Evolutionary conservation across 306 rosid species (phyloP).

Genomic region (Astragalus membranaceus): DNA sequence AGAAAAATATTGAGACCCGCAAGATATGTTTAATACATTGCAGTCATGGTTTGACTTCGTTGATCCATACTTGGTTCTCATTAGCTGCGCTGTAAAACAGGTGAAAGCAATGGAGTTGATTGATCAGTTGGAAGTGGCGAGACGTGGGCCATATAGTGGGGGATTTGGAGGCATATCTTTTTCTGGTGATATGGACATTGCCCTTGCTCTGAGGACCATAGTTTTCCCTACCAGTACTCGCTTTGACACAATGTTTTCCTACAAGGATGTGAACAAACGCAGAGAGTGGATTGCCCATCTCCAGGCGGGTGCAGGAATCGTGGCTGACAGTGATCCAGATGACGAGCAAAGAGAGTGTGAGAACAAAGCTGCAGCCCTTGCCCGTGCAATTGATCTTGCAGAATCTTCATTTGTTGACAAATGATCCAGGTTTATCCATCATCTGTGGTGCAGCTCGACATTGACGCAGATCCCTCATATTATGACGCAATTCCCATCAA

Average conservation of each 20-base stretch:
- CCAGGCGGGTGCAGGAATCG: conserved; percentile 95
- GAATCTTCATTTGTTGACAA: conserved; percentile 75
- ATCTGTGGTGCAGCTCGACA: neutral
- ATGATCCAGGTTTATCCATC: conserved; percentile 5
- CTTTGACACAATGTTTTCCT: conserved; percentile 76
- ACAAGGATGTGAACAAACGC: conserved; percentile 69
- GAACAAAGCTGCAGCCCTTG: conserved; percentile 95
- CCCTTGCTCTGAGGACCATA: conserved; percentile 87
- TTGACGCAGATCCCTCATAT: neutral
- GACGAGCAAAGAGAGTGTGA: conserved; percentile 96
- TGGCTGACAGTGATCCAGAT: conserved; percentile 84
- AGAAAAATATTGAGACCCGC: neutral
- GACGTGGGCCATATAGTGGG: conserved; percentile 97
- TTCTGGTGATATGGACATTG: conserved; percentile 80
- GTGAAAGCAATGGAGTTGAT: conserved; percentile 98
- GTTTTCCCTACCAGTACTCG: conserved; percentile 78
- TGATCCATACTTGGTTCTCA: conserved; percentile 4
- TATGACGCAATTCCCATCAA: neutral
- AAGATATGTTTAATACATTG: neutral
- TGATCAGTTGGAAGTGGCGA: conserved; percentile 75
- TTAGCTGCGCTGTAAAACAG: conserved; percentile 40
- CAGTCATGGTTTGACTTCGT: neutral
- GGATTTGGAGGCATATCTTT: conserved; percentile 95
- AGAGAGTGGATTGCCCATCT: conserved; percentile 90
- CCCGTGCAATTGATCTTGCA: conserved; percentile 90